Base-by-base conservation (phyloP, 768 basidiomycete species). In the Galerina sulciceps region DNA sequence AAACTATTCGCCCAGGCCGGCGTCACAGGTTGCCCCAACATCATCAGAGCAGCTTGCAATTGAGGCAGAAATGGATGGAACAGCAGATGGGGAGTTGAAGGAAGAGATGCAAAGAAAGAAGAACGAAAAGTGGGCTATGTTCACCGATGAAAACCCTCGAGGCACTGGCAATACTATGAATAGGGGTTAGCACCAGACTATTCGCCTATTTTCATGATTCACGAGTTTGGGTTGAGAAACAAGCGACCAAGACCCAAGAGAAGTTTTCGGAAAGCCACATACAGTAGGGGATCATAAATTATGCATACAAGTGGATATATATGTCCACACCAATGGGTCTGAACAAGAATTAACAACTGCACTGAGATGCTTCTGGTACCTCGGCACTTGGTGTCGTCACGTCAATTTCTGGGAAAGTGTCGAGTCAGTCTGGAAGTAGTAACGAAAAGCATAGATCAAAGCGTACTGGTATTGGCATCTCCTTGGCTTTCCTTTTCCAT, bases 91-190 rank as follows among this genome's bases (percentile, higher is more conserved):
- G 0, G 87, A 87, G 55, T 75, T 84, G 60, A 93, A 88, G 63
- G 79, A 70, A 15, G 95, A 96, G 68, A 80, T 88, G 68, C 89
- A 91, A 74, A 76, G 95, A 44, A 79, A 82, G 66, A 91, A 94
- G 70, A 92, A 96, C 64, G 94, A 98, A 71, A 87, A 88, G 36
- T 98, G 96, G 95, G 94, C 95, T 31, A 80, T 78, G 57, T 99
- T 85, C 67, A 94, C 89, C 14, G 97, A 98, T 50, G 80, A 78
- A 22, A 88, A 99, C 73, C 88, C 89, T 11, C 88, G 81, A 67
- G 97, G 97, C 1, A 91, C 90, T n/a, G 97, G 97, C 3, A 99
- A 99, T 71, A 96, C 89, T 10, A 94, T 96, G 91, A 97, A 98
- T 72, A 84, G 93, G 61, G 95, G 95, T 59, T 94, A 72, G 62